Percentiles rank a stretch among this genome's conserved stretches.
Conservation (phyloP, 495 filamentous ascomycete genomes). For the Daldinia decipiens region DNA sequence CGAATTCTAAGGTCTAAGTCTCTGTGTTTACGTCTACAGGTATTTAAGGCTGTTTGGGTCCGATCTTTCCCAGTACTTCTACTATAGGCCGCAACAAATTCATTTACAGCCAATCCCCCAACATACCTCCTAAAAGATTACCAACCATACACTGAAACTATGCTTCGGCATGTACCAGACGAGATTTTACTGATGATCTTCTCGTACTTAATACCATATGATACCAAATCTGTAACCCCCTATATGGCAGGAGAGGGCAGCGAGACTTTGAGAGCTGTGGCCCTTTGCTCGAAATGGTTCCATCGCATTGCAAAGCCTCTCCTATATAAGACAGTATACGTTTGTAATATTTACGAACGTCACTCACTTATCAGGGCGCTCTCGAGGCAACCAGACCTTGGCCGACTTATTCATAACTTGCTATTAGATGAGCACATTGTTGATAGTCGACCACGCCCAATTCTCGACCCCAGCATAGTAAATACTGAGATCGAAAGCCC, state of each 20-base stretch:
- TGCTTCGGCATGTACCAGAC: not conserved
- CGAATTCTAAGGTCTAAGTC: too few relatives aligned
- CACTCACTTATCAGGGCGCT: not conserved
- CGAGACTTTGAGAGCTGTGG: not conserved
- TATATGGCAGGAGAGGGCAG: too few relatives aligned
- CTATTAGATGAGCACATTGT: not conserved
- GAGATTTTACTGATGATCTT: conserved; percentile 11
- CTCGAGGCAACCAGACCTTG: not conserved
- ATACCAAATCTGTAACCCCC: not conserved
- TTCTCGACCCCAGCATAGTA: not conserved
- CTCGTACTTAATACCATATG: not conserved
- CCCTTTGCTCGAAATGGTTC: conserved; percentile 12
- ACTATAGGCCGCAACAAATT: too few relatives aligned
- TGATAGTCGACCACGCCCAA: not conserved
- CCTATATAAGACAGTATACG: conserved; percentile 1
- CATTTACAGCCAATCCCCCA: too few relatives aligned
- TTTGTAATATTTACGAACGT: not conserved
- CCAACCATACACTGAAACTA: too few relatives aligned
- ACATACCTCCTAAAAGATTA: too few relatives aligned
- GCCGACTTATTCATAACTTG: not conserved
- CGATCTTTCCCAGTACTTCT: too few relatives aligned
- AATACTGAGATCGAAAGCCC: not conserved
- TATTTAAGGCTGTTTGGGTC: too few relatives aligned
- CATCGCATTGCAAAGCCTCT: not conserved
- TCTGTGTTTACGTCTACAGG: too few relatives aligned